These are phyloP conservation scores for Paradendryphiella salina DNA, from an alignment of 2,329 filamentous ascomycete species.

Conservation along the genomic window DNA sequence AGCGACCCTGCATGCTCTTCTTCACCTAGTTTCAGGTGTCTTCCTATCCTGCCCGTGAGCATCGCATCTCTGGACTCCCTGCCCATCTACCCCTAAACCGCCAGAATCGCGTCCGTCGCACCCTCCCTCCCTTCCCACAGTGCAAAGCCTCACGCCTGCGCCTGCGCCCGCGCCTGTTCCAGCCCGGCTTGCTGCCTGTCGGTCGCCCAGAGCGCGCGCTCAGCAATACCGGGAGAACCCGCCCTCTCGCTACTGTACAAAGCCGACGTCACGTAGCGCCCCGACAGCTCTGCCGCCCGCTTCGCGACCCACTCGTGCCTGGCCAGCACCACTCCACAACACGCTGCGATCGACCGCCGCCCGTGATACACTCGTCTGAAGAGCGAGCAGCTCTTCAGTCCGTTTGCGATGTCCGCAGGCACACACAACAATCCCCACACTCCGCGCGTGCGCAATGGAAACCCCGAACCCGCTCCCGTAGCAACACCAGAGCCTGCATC, in stretches of 20 bases:
- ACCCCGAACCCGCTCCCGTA: conserved; percentile 50
- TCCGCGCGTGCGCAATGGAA: conserved; percentile 50
- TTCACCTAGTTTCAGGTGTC: background rate
- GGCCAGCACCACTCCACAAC: conserved; percentile 24
- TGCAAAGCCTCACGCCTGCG: background rate
- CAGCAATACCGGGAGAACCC: background rate
- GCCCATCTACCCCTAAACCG: background rate
- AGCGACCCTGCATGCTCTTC: background rate
- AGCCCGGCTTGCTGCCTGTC: background rate
- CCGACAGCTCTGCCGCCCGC: conserved; percentile 32
- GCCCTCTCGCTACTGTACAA: conserved; percentile 5
- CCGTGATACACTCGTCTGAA: conserved; percentile 23
- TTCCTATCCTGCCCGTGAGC: background rate
- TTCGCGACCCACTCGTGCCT: conserved; percentile 28
- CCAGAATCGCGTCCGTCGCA: background rate
- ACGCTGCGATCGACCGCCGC: conserved; percentile 21
- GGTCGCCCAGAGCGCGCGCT: background rate
- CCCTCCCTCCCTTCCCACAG: too few species aligned
- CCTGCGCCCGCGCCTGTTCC: background rate
- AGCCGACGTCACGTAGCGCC: conserved; percentile 24
- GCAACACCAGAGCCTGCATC: conserved; percentile 68
- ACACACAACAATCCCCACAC: conserved; percentile 45
- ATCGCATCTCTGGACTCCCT: background rate
- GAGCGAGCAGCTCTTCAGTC: conserved; percentile 34
- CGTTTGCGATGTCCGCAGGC: conserved; percentile 47